Percentiles rank a stretch among this genome's conserved stretches.
Evolutionary conservation across 2,329 filamentous ascomycete genomes (phyloP).

Genomic region (Diaporthe vaccinii): DNA sequence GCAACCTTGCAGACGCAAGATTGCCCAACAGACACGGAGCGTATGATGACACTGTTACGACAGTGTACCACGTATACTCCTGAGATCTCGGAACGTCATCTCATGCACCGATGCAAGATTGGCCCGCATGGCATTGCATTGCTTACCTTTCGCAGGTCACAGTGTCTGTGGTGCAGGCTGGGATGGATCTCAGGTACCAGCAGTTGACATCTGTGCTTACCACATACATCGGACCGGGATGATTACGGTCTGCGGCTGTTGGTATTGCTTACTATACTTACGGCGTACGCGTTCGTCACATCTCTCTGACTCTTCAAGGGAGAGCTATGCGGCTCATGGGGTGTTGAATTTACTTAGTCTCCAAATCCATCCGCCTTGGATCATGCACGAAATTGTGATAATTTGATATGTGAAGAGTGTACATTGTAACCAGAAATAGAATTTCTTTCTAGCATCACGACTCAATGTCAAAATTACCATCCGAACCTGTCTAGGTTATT

Average conservation of each 20-base stretch:
- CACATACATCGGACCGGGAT: background rate
- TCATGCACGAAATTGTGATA: background rate
- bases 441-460: background rate
- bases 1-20: background rate
- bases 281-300: background rate
- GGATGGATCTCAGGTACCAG: background rate
- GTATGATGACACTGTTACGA: background rate
- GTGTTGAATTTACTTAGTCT: background rate
- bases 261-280: background rate
- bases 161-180: background rate
- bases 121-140: background rate
- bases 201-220: background rate
- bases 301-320: background rate
- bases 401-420: background rate
- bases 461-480: background rate
- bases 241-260: background rate
- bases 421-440: background rate
- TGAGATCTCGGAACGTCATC: background rate
- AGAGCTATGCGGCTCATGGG: background rate
- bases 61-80: background rate
- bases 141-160: conserved; percentile 1
- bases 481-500: background rate
- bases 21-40: background rate
- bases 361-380: background rate
- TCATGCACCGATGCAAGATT: background rate